Conservation (phyloP, 202 grass and related monocot genomes). For the Alloteropsis angusta region DNA sequence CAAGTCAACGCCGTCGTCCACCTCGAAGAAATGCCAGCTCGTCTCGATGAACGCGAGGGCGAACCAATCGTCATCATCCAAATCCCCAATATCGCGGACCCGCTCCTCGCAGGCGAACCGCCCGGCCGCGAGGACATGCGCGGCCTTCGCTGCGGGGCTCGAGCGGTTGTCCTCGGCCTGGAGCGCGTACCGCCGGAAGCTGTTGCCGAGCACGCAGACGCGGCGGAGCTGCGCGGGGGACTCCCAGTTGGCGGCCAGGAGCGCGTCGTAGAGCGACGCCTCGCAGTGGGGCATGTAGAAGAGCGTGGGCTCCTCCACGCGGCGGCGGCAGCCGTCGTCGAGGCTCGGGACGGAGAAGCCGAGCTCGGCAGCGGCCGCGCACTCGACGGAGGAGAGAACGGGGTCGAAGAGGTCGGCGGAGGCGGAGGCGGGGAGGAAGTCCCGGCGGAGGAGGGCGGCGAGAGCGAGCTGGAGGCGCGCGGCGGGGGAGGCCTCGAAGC, state of each 20-base stretch:
- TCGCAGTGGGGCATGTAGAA: slow-evolving; percentile 99
- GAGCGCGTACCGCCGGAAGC: slow-evolving; percentile 46
- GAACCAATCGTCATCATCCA: slow-evolving; percentile 46
- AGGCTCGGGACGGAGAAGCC: slow-evolving; percentile 41
- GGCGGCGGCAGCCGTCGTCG: slow-evolving; percentile 54
- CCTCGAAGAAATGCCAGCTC: slow-evolving; percentile 89
- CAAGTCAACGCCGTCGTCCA: slow-evolving; percentile 28
- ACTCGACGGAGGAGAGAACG: slow-evolving; percentile 68
- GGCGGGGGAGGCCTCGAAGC: slow-evolving; percentile 57
- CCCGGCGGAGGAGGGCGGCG: slow-evolving; percentile 43
- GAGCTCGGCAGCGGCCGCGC: slow-evolving; percentile 44
- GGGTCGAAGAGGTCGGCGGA: slow-evolving; percentile 71
- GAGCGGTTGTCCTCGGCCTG: slow-evolving; percentile 32
- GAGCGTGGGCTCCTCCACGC: slow-evolving; percentile 44
- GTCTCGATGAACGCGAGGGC: slow-evolving; percentile 68
- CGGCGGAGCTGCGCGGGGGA: slow-evolving; percentile 37
- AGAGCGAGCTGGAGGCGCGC: slow-evolving; percentile 67
- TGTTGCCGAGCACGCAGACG: slow-evolving; percentile 67
- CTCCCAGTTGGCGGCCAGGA: slow-evolving; percentile 67
- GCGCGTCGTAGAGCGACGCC: slow-evolving; percentile 57
- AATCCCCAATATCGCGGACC: slow-evolving; percentile 20
- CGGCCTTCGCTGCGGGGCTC: slow-evolving; percentile 20
- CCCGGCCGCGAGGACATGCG: slow-evolving; percentile 34
- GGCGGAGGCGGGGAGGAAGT: slow-evolving; percentile 30
- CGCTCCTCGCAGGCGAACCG: slow-evolving; percentile 47